A percentile compares a stretch with the other conserved stretches of the same genome.
Evolutionary conservation across 2,329 filamentous ascomycete genomes (phyloP).

Genomic region (Rutstroemia sp.): DNA sequence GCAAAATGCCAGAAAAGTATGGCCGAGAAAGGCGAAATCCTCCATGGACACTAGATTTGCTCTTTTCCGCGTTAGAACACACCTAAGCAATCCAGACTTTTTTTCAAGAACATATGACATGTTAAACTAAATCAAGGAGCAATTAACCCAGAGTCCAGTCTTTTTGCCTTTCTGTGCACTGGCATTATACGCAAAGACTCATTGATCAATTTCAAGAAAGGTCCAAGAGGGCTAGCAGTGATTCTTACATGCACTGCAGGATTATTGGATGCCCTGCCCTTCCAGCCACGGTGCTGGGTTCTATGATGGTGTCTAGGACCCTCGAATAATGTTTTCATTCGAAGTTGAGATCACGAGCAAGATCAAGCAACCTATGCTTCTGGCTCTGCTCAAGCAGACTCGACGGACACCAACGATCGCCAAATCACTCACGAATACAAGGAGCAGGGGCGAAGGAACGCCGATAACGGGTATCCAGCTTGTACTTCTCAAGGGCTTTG

Average conservation of each 20-base stretch:
- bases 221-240: too few relatives aligned
- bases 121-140: not conserved
- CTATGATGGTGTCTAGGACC: too few relatives aligned
- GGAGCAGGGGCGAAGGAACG: not conserved
- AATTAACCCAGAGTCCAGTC: not conserved
- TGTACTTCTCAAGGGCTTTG: not conserved
- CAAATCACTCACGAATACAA: not conserved
- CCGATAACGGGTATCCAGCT: not conserved
- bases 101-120: not conserved
- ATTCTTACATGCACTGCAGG: not conserved
- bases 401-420: not conserved
- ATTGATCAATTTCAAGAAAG: not conserved
- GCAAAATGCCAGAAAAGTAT: conserved; percentile 59
- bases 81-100: not conserved
- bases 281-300: too few relatives aligned
- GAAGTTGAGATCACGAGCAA: not conserved
- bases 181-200: not conserved
- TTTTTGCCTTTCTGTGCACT: not conserved
- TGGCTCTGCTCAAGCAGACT: not conserved
- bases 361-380: not conserved
- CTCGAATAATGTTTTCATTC: too few relatives aligned
- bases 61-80: not conserved
- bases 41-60: conserved; percentile 13
- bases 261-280: too few relatives aligned
- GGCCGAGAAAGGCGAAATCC: conserved; percentile 27